Base-by-base conservation (phyloP, 257 asterid species). In the Coffea canephora region DNA sequence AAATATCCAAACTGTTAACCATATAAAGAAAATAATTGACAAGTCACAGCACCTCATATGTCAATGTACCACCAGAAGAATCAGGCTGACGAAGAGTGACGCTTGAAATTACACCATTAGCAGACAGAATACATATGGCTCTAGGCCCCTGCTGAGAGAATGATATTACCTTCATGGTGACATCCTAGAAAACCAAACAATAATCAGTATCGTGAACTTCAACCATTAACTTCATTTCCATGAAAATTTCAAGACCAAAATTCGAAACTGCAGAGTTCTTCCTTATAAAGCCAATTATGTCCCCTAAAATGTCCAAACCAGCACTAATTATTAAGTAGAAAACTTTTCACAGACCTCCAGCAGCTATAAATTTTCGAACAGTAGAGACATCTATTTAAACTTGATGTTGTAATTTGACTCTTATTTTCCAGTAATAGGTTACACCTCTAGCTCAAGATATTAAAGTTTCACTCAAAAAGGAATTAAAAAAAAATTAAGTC, bases 121-220 rank as follows among this genome's bases (percentile, higher is more conserved):
- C 98, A 7, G 98, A 91, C 74, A 93, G 92, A 81, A 93, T 87
- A 80, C 98, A 93, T 69, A 93, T 91, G 61, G 96, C 91, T 25
- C 98, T 90, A 52, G 97, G 97, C 43, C 98, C 97, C 87, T 90
- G 96, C 81, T 93, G 97, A 78, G 96, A 91, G 80, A 91, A 90
- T 12, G 98, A 93, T 79, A 93, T 91, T 36, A 93, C 83, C 87
- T 93, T 93, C 97, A 90, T 90, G 18, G 89, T 89, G 48, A 93
- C 90, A 83, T 93, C 98, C 98, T 93, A 76, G 48, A 82, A 74
- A 64, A 81, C 67, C 77, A 78, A 54, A 23, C 15, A n/a, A 78
- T 31, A 64, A 67, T 49, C 39, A 79, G 11, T 25, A 73, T 27
- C 76, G 77, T 8, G 69, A 16, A 2, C 11, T 25, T 45, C 75